Evolutionary conservation across 176 grass and related monocot genomes (phyloP).

Genomic region (Pharus latifolius): DNA sequence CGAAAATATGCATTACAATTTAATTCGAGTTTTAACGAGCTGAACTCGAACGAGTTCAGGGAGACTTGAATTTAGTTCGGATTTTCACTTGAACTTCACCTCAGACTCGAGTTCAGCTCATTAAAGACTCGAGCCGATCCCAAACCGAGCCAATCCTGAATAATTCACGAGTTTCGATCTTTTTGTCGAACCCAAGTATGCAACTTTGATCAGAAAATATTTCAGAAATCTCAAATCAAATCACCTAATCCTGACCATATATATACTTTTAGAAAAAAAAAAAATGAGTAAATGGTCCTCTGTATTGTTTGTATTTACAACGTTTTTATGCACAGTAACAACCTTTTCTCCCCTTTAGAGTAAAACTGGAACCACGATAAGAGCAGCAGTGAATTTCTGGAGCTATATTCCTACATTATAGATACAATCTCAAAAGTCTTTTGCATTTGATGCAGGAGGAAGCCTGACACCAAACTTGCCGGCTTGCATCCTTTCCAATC

Average conservation of each 20-base stretch:
- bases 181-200: too few species aligned
- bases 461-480: not conserved
- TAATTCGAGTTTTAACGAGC: too few species aligned
- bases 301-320: constrained; percentile 25
- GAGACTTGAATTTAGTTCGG: too few species aligned
- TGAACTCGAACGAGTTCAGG: too few species aligned
- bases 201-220: not conserved
- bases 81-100: too few species aligned
- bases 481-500: not conserved
- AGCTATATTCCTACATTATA: not conserved
- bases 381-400: not conserved
- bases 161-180: too few species aligned
- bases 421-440: not conserved
- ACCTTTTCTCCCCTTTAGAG: not conserved
- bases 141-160: too few species aligned
- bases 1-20: too few species aligned
- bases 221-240: not conserved
- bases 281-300: not conserved
- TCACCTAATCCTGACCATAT: not conserved
- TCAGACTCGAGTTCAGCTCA: too few species aligned
- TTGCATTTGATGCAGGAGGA: not conserved
- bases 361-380: constrained; percentile 6
- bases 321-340: constrained; percentile 5
- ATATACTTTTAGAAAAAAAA: not conserved
- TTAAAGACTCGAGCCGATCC: too few species aligned